phyloP scores from a whole-genome alignment of 164 flowering plant genomes.

The Sextonia rubra region DNA sequence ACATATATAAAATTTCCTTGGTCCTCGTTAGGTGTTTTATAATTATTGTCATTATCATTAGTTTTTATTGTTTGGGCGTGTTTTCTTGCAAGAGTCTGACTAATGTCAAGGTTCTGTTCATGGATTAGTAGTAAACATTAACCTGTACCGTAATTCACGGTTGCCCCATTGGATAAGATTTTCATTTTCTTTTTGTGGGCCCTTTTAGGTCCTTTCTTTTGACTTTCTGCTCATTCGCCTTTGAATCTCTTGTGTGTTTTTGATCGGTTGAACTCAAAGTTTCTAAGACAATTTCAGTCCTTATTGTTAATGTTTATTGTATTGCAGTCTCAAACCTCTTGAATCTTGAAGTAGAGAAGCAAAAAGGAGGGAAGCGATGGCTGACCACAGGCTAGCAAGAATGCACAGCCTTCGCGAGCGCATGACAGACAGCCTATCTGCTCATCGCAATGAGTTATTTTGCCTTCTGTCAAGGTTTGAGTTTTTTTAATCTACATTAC shows the following conservation, averaged over 20 bases:
- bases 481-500: background rate
- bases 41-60: too few species aligned
- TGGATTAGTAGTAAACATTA: too few species aligned
- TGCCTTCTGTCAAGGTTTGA: conserved; percentile 25
- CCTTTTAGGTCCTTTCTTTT: background rate
- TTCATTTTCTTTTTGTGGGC: too few species aligned
- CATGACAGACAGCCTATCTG: conserved; percentile 20
- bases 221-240: background rate
- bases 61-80: too few species aligned
- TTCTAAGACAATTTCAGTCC: background rate
- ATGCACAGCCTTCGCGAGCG: conserved; percentile 29
- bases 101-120: too few species aligned
- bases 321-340: background rate
- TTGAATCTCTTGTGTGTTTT: too few species aligned
- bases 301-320: background rate
- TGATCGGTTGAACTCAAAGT: too few species aligned
- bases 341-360: background rate
- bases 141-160: too few species aligned
- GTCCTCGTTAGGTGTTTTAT: too few species aligned
- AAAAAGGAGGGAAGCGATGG: conserved; percentile 16
- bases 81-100: too few species aligned
- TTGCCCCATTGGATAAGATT: too few species aligned
- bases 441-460: conserved; percentile 25
- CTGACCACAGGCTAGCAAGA: conserved; percentile 17
- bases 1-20: too few species aligned